Percentiles rank a stretch among this genome's conserved stretches.
Evolutionary conservation across 495 filamentous ascomycete species (phyloP).

Genomic region (Aspergillus indologenus): DNA sequence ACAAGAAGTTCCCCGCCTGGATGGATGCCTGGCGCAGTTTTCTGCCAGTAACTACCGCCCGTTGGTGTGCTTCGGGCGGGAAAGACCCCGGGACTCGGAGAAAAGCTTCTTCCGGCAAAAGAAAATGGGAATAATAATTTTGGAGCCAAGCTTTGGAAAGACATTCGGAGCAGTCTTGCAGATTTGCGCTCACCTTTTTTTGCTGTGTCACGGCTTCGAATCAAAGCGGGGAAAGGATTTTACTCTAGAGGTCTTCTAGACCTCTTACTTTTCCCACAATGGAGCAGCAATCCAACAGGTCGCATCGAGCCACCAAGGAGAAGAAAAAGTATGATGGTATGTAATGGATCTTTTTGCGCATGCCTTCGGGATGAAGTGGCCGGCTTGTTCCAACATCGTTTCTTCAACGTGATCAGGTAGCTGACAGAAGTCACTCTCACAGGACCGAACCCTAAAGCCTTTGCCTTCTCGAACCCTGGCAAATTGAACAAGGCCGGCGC

Average conservation of each 20-base stretch:
- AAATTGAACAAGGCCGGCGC: slow-evolving; percentile 79
- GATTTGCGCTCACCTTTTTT: slow-evolving; percentile 12
- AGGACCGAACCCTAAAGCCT: slow-evolving; percentile 90
- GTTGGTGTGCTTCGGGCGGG: neutral
- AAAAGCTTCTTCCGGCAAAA: slow-evolving; percentile 30
- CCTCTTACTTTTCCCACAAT: slow-evolving; percentile 45
- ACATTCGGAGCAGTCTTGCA: slow-evolving; percentile 12
- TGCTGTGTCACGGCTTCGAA: slow-evolving; percentile 15
- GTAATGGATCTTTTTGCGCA: slow-evolving; percentile 12
- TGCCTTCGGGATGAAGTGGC: neutral
- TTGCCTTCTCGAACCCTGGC: slow-evolving; percentile 80
- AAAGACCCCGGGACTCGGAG: slow-evolving; percentile 14
- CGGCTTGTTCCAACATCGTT: neutral
- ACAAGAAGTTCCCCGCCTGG: slow-evolving; percentile 2
- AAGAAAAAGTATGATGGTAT: slow-evolving; percentile 75
- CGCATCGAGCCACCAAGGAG: slow-evolving; percentile 83
- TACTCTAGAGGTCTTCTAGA: slow-evolving; percentile 29
- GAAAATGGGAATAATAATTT: slow-evolving; percentile 38
- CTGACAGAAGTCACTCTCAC: slow-evolving; percentile 16
- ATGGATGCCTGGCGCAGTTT: neutral
- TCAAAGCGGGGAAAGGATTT: slow-evolving; percentile 17
- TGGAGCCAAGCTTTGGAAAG: slow-evolving; percentile 24
- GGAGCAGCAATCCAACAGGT: slow-evolving; percentile 81
- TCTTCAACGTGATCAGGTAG: neutral
- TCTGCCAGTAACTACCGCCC: neutral